These are phyloP conservation scores for Salix viminalis DNA, from an alignment of 345 rosid species.

Conservation along the genomic window DNA sequence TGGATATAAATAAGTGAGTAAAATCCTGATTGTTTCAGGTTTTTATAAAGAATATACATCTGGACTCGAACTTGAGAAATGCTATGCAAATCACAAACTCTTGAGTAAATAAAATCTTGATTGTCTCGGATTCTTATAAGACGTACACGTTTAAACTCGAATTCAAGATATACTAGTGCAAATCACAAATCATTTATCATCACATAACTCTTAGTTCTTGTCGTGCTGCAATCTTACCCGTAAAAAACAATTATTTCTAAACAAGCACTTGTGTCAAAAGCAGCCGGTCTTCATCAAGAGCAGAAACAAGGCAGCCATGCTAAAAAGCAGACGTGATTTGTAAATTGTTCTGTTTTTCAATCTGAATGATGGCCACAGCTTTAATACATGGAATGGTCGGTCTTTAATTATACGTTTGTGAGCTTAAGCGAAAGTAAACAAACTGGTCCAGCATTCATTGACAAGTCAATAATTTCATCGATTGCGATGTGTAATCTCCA, in stretches of 20 bases:
- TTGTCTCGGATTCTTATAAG: no score
- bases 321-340: background rate
- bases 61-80: no score
- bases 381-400: background rate
- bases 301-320: background rate
- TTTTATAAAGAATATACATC: no score
- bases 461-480: background rate
- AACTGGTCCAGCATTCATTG: background rate
- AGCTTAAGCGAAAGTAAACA: background rate
- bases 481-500: background rate
- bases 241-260: background rate
- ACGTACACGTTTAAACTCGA: accelerated
- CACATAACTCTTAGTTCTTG: background rate
- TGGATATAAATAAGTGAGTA: accelerated
- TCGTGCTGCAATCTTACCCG: background rate
- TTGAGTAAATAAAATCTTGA: no score
- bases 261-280: no score
- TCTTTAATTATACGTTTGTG: background rate
- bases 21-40: accelerated
- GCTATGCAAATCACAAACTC: no score
- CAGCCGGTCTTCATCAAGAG: no score
- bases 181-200: no score
- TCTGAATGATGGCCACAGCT: background rate
- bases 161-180: no score
- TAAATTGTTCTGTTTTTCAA: background rate